Evolutionary conservation across 169 alveolate species (phyloP).

Genomic region (Babesia sp.): DNA sequence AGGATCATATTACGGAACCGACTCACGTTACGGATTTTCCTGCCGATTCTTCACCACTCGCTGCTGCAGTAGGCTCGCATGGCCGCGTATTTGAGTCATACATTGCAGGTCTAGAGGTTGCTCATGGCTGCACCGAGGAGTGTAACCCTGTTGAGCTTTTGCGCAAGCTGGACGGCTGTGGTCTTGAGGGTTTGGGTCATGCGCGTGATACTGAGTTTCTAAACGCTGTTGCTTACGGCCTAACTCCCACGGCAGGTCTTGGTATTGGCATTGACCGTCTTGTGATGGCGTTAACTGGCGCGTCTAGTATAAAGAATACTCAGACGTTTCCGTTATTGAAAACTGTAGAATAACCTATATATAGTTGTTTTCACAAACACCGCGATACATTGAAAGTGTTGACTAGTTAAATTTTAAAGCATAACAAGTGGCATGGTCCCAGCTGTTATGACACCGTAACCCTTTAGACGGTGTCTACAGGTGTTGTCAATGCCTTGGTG

Average conservation of each 20-base stretch:
- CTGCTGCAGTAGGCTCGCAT: slow-evolving; percentile 89
- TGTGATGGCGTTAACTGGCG: slow-evolving; percentile 90
- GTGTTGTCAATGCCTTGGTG: slow-evolving; percentile 15
- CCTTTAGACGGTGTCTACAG: slow-evolving; percentile 2
- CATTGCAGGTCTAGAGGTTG: slow-evolving; percentile 93
- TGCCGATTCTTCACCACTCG: slow-evolving; percentile 88
- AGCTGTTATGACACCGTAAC: background rate
- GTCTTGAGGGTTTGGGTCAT: slow-evolving; percentile 74
- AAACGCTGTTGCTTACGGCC: slow-evolving; percentile 90
- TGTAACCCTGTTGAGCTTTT: slow-evolving; percentile 97
- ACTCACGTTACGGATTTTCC: slow-evolving; percentile 86
- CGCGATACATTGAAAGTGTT: background rate
- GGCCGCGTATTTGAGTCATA: slow-evolving; percentile 98
- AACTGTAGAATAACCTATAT: slow-evolving; percentile 1
- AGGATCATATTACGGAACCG: slow-evolving; percentile 50
- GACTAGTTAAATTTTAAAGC: background rate
- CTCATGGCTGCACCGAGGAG: slow-evolving; percentile 98
- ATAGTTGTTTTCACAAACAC: background rate
- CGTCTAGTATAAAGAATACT: slow-evolving; percentile 82
- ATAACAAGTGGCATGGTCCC: background rate
- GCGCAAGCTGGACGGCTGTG: slow-evolving; percentile 80
- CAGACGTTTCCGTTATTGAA: slow-evolving; percentile 55
- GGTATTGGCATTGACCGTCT: slow-evolving; percentile 96
- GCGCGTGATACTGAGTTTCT: slow-evolving; percentile 91
- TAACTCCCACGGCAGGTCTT: slow-evolving; percentile 97